These are phyloP conservation scores for Phyllosticta citribraziliensis DNA, from an alignment of 2,329 filamentous ascomycete genomes.

Conservation along the genomic window DNA sequence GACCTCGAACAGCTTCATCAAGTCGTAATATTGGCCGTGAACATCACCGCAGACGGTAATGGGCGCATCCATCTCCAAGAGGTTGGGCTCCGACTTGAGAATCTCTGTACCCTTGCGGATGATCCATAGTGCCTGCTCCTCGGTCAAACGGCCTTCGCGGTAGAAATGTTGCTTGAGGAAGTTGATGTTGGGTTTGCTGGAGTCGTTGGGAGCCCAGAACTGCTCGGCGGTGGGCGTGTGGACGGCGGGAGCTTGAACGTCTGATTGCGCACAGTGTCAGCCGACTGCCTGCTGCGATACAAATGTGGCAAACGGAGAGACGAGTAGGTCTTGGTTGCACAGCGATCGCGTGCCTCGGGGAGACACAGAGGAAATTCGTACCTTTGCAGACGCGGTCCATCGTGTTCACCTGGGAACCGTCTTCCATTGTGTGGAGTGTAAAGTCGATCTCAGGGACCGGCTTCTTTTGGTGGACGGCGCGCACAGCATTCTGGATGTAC, in stretches of 20 bases:
- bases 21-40: conserved; percentile 96
- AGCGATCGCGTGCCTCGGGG: not conserved
- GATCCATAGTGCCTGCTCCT: conserved; percentile 96
- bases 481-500: conserved; percentile 74
- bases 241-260: conserved; percentile 95
- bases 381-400: conserved; percentile 97
- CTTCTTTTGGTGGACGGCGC: conserved; percentile 89
- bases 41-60: conserved; percentile 98
- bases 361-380: conserved; percentile 34
- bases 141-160: conserved; percentile 88
- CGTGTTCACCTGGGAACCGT: conserved; percentile 90
- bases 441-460: conserved; percentile 97
- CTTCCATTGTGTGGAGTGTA: conserved; percentile 96
- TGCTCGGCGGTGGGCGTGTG: conserved; percentile 85
- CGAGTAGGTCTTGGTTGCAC: not conserved
- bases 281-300: conserved; percentile 15
- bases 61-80: conserved; percentile 97
- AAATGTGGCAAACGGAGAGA: conserved; percentile 1
- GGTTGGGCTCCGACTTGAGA: conserved; percentile 80
- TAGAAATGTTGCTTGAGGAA: conserved; percentile 99
- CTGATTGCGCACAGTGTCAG: conserved; percentile 40
- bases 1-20: conserved; percentile 99
- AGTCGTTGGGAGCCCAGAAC: conserved; percentile 82
- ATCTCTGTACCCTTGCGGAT: conserved; percentile 80
- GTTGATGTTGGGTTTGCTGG: conserved; percentile 78